Base-by-base conservation (phyloP, 2,329 filamentous ascomycete species). In the Zasmidium citrigriseum region DNA sequence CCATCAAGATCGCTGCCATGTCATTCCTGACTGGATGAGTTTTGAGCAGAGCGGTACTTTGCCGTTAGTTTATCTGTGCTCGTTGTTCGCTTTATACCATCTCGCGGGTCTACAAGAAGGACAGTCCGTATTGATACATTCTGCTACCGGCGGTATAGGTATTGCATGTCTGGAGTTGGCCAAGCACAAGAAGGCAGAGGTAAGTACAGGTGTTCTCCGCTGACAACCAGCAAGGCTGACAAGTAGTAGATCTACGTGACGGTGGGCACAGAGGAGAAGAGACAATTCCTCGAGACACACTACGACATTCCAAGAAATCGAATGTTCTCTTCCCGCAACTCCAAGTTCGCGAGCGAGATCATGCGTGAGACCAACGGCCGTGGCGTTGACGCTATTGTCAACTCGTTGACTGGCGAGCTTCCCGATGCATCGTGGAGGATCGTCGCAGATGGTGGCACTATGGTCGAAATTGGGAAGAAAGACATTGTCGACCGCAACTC, bases 311-410 rank as follows among this genome's bases (percentile, higher is more conserved):
- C 64, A 2, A 58, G 60, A 1, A 50, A 67, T 29, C 67, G 64
- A 46, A 73, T 74, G 50, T 71, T 74, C 56, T 56, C 58, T 53
- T 68, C 62, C 46, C 61, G 69, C 20, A 62, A 69, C 29, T 50
- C 50, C 0, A 60, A 60, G 2, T 75, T 75, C 55, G 61, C 52
- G 1, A 48, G 59, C 2, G 66, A 48, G 3, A 46, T 74, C 9
- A 52, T 60, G 57, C 64, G 1, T 20, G 61, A 18, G 57, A 75
- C 72, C 0, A 50, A 60, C 23, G 66, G 62, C 14, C 41, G 45
- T 2, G 73, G 73, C 12, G 64, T 74, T 18, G 71, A 76, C 51
- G 64, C 75, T 7, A 56, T 73, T 2, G 58, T 75, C 29, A 73
- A 69, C 58, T 62, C 58, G 11, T 47, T 66, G 4, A 46, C 63